Evolutionary conservation across 352 stramenopile species (phyloP).

Genomic region (Phytophthora melonis): DNA sequence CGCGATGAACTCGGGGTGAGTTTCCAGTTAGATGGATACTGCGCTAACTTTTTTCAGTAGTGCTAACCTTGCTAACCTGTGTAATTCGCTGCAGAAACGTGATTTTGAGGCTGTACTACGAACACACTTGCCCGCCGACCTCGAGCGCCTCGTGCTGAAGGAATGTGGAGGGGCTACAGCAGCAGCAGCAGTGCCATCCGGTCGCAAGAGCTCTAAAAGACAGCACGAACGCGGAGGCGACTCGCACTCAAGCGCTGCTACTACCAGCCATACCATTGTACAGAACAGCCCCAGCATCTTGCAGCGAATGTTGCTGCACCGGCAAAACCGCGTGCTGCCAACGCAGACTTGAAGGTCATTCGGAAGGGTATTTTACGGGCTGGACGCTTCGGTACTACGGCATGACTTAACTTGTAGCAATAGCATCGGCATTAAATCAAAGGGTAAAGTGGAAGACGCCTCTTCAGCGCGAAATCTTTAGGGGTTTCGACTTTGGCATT

Average conservation of each 20-base stretch:
- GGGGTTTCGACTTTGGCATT: background rate
- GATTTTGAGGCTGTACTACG: constrained; percentile 14
- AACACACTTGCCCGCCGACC: constrained; percentile 7
- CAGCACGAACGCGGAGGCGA: background rate
- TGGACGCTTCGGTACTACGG: no score
- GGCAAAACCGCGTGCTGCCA: constrained; percentile 60
- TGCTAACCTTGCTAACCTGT: background rate
- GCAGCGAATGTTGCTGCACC: constrained; percentile 67
- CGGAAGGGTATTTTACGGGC: no score
- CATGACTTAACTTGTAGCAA: no score
- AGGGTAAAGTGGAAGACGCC: background rate
- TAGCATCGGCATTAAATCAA: background rate
- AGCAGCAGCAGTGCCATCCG: background rate
- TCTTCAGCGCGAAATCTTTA: background rate
- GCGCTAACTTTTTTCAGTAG: background rate
- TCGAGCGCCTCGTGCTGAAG: constrained; percentile 2
- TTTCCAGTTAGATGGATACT: background rate
- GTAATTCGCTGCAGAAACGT: constrained; percentile 10
- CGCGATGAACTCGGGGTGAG: constrained; percentile 52
- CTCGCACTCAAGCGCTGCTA: background rate
- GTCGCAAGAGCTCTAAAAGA: constrained; percentile 1
- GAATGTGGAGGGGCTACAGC: constrained; percentile 10
- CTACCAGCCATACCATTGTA: constrained; percentile 11
- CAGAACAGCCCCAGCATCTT: constrained; percentile 53
- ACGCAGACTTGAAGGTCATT: constrained; percentile 9